Evolutionary conservation across 1,284 basidiomycete genomes (phyloP), one percentile per base, ranked within the genome.

Genomic region (Ganoderma resinaceum): DNA sequence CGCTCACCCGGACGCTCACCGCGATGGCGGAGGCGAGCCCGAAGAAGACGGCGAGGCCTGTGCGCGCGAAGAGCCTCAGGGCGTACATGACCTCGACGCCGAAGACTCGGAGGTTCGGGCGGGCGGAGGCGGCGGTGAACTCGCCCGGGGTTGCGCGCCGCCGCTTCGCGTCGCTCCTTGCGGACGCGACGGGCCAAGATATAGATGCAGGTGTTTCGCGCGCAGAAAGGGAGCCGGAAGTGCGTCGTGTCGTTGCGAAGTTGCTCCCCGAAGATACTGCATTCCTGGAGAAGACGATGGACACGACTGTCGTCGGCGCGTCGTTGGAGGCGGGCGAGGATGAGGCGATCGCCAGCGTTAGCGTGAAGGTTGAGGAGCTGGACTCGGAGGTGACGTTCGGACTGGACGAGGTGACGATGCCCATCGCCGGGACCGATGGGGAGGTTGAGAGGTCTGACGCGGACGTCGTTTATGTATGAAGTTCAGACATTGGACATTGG

Each of bases 1-100:
- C 58, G 37, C 58, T 60, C 37, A n/a, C 58, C 2, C 58, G 58
- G 37, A 40, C 58, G 37, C 58, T 60, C n/a, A 49, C 46, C 23
- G 20, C 58, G 40, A 18, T 26, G 18, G 18, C 20, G 37, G 37
- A 60, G 23, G 29, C 35, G 37, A 40, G 58, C 58, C 58, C 23
- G 58, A 40, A 60, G 46, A 60, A 42, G 14, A 3, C 14, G 57
- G 35, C 70, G 8, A 65, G 70, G 0, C 58, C 75, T 16, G 53
- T 71, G 33, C 73, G 77, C 11, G 70, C 77, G n/a, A 73, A 71
- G 43, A 76, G 74, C 66, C 71, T 76, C 65, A 73, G 66, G 61
- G 65, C 33, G 35, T 40, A 40, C 58, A 58, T 75, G 72, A 78
- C 78, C 29, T 79, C 78, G 9, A 79, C 78, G 7, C 78, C 77